A percentile compares a stretch with the other conserved stretches of the same genome.
phyloP scores from a whole-genome alignment of 192 early-diverging fungal species.

The Spinellus fusiger region DNA sequence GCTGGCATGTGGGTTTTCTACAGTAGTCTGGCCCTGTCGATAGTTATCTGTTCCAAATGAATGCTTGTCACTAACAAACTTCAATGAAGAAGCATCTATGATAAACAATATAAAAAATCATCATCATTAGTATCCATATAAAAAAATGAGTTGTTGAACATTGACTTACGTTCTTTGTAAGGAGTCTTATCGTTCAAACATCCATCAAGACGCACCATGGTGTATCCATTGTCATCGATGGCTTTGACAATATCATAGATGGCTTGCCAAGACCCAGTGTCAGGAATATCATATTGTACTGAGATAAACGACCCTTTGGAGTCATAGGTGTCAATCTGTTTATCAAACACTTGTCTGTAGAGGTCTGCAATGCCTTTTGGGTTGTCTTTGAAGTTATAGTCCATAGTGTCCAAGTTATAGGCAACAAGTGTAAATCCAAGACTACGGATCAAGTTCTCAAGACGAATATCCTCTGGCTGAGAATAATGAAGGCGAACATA shows the following conservation, averaged over 20 bases:
- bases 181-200: slow-evolving; percentile 43
- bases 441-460: slow-evolving; percentile 34
- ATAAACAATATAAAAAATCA: no score
- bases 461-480: slow-evolving; percentile 31
- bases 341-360: slow-evolving; percentile 34
- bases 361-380: slow-evolving; percentile 35
- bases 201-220: slow-evolving; percentile 48
- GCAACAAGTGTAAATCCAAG: slow-evolving; percentile 42
- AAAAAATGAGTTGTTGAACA: not conserved
- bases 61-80: slow-evolving; percentile 39
- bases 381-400: slow-evolving; percentile 43
- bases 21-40: slow-evolving; percentile 36
- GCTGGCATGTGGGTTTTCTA: slow-evolving; percentile 17
- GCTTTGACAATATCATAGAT: slow-evolving; percentile 35
- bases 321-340: slow-evolving; percentile 43
- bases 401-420: slow-evolving; percentile 42
- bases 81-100: slow-evolving; percentile 20
- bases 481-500: slow-evolving; percentile 44
- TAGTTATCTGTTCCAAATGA: slow-evolving; percentile 38
- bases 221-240: slow-evolving; percentile 38
- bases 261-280: slow-evolving; percentile 39
- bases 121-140: not conserved
- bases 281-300: slow-evolving; percentile 47
- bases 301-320: slow-evolving; percentile 39
- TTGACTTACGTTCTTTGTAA: slow-evolving; percentile 35